These are phyloP conservation scores for Amanita rimosa DNA, from an alignment of 768 basidiomycete species.

Conservation along the genomic window DNA sequence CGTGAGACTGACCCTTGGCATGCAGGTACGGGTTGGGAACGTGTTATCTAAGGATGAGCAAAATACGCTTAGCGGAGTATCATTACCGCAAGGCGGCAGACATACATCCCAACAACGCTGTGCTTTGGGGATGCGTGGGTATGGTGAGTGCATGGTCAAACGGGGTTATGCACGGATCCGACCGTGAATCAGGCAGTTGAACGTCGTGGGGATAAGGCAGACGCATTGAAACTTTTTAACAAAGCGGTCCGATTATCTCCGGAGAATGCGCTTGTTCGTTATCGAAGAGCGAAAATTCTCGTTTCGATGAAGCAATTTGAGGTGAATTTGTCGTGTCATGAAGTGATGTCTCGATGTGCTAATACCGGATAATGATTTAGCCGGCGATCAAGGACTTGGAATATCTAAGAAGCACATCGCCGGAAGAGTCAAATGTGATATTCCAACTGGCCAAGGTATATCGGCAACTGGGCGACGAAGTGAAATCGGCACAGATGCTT, in stretches of 20 bases:
- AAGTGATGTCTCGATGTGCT: not conserved
- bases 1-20: constrained; percentile 15
- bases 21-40: constrained; percentile 96
- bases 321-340: constrained; percentile 36
- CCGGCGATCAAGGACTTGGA: constrained; percentile 75
- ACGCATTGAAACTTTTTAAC: constrained; percentile 73
- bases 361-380: constrained; percentile 28
- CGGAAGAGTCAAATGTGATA: constrained; percentile 93
- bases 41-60: constrained; percentile 92
- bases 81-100: constrained; percentile 88
- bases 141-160: constrained; percentile 55
- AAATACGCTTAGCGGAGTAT: constrained; percentile 88
- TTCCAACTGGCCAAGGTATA: constrained; percentile 95
- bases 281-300: constrained; percentile 87
- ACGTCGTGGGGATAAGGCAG: constrained; percentile 64
- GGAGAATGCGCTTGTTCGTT: constrained; percentile 87
- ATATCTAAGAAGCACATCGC: constrained; percentile 67
- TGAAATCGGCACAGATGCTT: constrained; percentile 75
- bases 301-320: constrained; percentile 75
- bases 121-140: constrained; percentile 92
- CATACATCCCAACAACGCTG: constrained; percentile 91
- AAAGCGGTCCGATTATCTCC: constrained; percentile 70
- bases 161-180: constrained; percentile 15
- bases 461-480: constrained; percentile 65
- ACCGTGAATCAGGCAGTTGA: constrained; percentile 63